Evolutionary conservation across 2,329 filamentous ascomycete species (phyloP), one percentile per base, ranked within the genome.

Genomic region (Fusarium coicis): DNA sequence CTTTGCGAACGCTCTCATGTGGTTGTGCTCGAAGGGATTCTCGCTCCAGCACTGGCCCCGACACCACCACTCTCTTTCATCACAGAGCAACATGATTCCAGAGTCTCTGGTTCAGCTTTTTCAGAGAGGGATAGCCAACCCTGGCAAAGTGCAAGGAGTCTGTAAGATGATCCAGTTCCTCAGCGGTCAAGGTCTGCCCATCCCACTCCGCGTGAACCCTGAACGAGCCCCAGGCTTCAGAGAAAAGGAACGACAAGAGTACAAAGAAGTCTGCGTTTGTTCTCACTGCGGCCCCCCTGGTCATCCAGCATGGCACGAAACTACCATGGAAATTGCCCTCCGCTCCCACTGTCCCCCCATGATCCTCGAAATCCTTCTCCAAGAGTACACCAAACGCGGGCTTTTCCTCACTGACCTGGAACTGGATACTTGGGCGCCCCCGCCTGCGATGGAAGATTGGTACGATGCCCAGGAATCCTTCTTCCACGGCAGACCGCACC

Each of bases 401-500:
- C 2, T 50, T 10, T 50, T 34, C 47, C 30, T 50, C 3, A 50
- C 47, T 1, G 47, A 19, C 11, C 19, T 50, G 6, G 47, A 50
- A 15, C 30, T 34, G n/a, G 30, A 50, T 15, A 50, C 11, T 23
- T 23, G 21, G 21, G 5, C n/a, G 19, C 10, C 47, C 30, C 47
- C 47, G n/a, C 47, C 47, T 15, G 47, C n/a, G 23, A 18, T 50
- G 47, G 0, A 34, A 12, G 47, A 50, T 19, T 34, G 47, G 47
- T 8, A 19, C 16, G 30, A 34, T 0, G 30, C 47, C 8, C 47
- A 50, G 5, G 47, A 50, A 34, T 9, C 46, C n/a, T 32, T 6
- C 21, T 32, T 12, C 15, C 7, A 1, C 4, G 14, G 3, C 21
- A 21, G 19, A 4, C 44, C 9, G 1, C 44, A 21, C 4, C 19